These are phyloP conservation scores for Microbotryum scabiosae DNA, from an alignment of 1,284 basidiomycete species.

Conservation along the genomic window DNA sequence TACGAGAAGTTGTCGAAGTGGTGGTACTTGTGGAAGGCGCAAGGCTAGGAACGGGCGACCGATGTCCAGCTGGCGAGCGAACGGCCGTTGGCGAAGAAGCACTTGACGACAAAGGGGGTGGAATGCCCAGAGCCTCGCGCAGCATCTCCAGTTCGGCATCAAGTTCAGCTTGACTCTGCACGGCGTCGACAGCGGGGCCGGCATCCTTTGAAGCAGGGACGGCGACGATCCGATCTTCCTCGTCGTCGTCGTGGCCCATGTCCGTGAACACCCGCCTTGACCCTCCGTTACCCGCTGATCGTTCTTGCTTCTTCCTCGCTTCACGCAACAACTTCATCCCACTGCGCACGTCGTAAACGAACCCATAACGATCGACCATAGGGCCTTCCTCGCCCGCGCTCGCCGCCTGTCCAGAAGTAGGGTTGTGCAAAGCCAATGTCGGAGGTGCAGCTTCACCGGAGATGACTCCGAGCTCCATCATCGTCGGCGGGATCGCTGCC, in stretches of 20 bases:
- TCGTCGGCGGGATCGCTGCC: slow-evolving; percentile 33
- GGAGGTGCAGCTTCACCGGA: slow-evolving; percentile 82
- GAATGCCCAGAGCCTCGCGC: slow-evolving; percentile 30
- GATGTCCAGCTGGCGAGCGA: background rate
- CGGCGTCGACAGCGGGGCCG: slow-evolving; percentile 2
- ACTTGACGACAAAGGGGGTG: slow-evolving; percentile 4
- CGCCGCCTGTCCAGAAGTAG: slow-evolving; percentile 41
- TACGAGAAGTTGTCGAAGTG: background rate
- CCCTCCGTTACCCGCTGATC: slow-evolving; percentile 62
- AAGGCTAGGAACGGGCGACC: background rate
- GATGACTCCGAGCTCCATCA: slow-evolving; percentile 83
- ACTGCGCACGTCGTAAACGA: slow-evolving; percentile 77
- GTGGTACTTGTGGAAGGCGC: background rate
- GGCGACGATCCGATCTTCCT: slow-evolving; percentile 35
- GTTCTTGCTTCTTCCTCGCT: slow-evolving; percentile 54
- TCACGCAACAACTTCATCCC: slow-evolving; percentile 67
- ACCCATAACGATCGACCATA: slow-evolving; percentile 87
- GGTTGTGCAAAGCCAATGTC: slow-evolving; percentile 45
- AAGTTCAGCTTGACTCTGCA: slow-evolving; percentile 17
- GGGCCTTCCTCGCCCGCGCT: slow-evolving; percentile 51
- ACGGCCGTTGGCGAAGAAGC: background rate
- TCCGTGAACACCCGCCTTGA: slow-evolving; percentile 57
- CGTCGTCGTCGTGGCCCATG: slow-evolving; percentile 45
- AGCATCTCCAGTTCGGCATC: slow-evolving; percentile 29
- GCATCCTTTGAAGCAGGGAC: background rate